A percentile compares a stretch with the other conserved stretches of the same genome.
These are phyloP conservation scores for Solanum verrucosum DNA, from an alignment of 257 asterid genomes.

Conservation along the genomic window DNA sequence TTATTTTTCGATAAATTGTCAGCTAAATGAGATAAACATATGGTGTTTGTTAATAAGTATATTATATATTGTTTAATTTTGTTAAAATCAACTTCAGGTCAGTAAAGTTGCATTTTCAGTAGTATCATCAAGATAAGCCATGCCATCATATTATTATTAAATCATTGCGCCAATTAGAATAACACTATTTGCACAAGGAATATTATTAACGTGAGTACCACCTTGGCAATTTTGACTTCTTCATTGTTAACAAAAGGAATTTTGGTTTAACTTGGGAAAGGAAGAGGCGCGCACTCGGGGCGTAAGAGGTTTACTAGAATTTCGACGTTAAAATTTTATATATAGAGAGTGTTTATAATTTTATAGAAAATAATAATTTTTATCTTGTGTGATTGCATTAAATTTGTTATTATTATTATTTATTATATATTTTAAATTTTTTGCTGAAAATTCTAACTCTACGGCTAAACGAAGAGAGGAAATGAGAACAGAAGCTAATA, in stretches of 20 bases:
- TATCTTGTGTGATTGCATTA: not conserved
- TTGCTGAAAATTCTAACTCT: not conserved
- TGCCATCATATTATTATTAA: not conserved
- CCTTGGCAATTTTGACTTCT: not conserved
- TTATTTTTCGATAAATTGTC: rapidly evolving
- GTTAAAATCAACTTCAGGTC: not conserved
- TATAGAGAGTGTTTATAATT: not conserved
- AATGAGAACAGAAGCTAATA: not conserved
- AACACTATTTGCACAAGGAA: not conserved
- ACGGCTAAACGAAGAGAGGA: rapidly evolving
- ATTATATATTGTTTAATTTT: not conserved
- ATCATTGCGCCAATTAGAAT: not conserved
- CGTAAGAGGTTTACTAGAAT: not conserved
- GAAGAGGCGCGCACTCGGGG: not conserved
- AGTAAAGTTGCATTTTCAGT: not conserved
- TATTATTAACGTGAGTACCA: not conserved
- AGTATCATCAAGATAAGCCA: not conserved
- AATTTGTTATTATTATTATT: not conserved
- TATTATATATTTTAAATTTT: no score
- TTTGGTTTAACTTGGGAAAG: not conserved
- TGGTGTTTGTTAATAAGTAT: not conserved
- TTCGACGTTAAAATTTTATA: not conserved
- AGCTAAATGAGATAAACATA: not conserved
- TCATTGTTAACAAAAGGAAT: not conserved
- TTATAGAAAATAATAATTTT: no score